A percentile compares a stretch with the other conserved stretches of the same genome.
phyloP scores from a whole-genome alignment of 257 asterid species.

The Pogostemon cablin region DNA sequence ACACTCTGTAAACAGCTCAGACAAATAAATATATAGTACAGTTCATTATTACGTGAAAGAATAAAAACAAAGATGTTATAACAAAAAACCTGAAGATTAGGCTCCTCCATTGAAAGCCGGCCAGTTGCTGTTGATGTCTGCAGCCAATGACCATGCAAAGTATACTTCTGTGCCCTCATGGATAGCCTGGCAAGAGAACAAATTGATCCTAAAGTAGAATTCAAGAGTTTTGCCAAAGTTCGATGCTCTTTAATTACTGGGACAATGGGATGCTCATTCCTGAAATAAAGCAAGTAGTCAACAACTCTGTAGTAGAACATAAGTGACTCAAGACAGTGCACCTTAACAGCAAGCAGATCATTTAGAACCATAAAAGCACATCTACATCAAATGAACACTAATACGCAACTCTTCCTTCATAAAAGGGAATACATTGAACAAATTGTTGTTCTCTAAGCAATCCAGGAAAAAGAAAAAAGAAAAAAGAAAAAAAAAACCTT shows the following conservation, averaged over 20 bases:
- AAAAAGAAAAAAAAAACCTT: not conserved
- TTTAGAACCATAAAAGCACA: conserved; percentile 6
- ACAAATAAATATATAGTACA: conserved; percentile 15
- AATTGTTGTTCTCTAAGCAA: conserved; percentile 1
- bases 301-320: conserved; percentile 34
- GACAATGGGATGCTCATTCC: conserved; percentile 89
- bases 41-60: conserved; percentile 23
- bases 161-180: conserved; percentile 75
- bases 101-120: conserved; percentile 96
- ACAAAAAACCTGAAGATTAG: conserved; percentile 86
- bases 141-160: conserved; percentile 97
- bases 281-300: conserved; percentile 41
- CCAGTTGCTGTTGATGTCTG: conserved; percentile 98
- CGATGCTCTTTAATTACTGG: conserved; percentile 93
- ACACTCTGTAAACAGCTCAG: conserved; percentile 59
- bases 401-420: not conserved
- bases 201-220: conserved; percentile 85
- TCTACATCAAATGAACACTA: conserved; percentile 6
- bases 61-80: conserved; percentile 15
- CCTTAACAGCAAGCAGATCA: conserved; percentile 6
- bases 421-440: not conserved
- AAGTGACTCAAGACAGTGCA: conserved; percentile 16
- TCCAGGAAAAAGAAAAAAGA: not conserved
- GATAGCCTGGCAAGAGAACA: conserved; percentile 91
- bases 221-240: conserved; percentile 81